A percentile compares a stretch with the other conserved stretches of the same genome.
phyloP scores from a whole-genome alignment of 2,329 filamentous ascomycete species.

The Fusarium avenaceum region DNA sequence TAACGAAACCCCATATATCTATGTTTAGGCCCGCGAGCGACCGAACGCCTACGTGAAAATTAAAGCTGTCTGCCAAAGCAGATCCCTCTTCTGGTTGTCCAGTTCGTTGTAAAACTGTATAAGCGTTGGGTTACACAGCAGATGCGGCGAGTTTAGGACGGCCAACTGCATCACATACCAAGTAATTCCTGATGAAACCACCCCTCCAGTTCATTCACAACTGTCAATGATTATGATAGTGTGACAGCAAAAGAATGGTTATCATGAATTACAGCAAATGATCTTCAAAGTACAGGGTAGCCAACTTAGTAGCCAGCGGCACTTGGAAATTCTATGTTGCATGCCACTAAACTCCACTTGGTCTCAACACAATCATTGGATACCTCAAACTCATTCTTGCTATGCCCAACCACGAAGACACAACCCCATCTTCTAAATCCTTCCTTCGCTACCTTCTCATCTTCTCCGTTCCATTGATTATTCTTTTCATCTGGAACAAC shows the following conservation, averaged over 20 bases:
- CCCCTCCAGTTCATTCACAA: too few relatives aligned
- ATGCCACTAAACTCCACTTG: conserved; percentile 33
- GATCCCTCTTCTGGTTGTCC: too few relatives aligned
- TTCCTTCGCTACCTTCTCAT: conserved; percentile 31
- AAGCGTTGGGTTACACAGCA: too few relatives aligned
- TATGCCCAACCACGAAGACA: conserved; percentile 31
- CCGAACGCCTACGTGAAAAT: too few relatives aligned
- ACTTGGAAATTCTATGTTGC: neutral
- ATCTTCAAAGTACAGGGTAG: conserved; percentile 14
- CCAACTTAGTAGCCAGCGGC: neutral
- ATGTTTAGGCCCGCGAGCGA: too few relatives aligned
- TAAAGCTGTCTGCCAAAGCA: too few relatives aligned
- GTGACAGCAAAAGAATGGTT: neutral
- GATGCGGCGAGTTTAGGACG: too few relatives aligned
- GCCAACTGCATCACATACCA: too few relatives aligned
- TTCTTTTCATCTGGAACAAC: conserved; percentile 17
- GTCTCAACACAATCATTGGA: conserved; percentile 28
- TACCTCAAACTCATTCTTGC: conserved; percentile 15
- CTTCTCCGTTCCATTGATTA: conserved; percentile 20
- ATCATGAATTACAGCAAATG: neutral
- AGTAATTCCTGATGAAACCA: too few relatives aligned
- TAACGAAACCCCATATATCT: too few relatives aligned
- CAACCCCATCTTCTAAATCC: conserved; percentile 7
- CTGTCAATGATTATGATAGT: neutral
- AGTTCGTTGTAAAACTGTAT: too few relatives aligned